Conservation (phyloP, 179 eudicot species). For the Dionaea muscipula region DNA sequence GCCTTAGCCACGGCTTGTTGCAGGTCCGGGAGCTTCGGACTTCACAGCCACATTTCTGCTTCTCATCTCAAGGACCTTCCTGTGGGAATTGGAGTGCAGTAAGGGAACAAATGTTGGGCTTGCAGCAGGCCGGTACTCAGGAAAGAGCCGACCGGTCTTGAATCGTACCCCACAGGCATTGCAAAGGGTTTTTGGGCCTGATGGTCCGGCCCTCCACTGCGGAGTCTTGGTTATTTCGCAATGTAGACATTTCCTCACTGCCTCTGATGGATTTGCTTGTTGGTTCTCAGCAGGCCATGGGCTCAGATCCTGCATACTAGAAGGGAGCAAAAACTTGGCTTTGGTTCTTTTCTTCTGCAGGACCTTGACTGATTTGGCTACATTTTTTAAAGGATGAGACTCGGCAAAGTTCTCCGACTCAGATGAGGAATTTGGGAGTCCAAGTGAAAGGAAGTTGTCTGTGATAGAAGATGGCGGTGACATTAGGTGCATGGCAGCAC, state of each 20-base stretch:
- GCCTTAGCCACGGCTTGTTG: background rate
- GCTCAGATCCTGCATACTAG: background rate
- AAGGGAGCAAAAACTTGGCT: conserved; percentile 13
- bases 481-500: background rate
- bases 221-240: conserved; percentile 57
- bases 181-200: conserved; percentile 44
- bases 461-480: background rate
- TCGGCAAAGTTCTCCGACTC: background rate
- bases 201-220: conserved; percentile 54
- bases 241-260: conserved; percentile 45
- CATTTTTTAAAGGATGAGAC: background rate
- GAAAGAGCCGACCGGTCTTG: conserved; percentile 49
- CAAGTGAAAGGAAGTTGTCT: too few relatives aligned
- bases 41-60: conserved; percentile 3
- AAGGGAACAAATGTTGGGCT: conserved; percentile 47
- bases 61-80: conserved; percentile 55
- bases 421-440: background rate
- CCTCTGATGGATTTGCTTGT: conserved; percentile 4
- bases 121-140: conserved; percentile 55
- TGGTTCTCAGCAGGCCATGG: conserved; percentile 9
- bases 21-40: background rate
- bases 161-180: conserved; percentile 25
- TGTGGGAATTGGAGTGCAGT: conserved; percentile 53
- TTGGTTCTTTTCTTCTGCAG: conserved; percentile 23
- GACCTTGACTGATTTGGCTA: background rate